Evolutionary conservation across 495 filamentous ascomycete genomes (phyloP).

Genomic region (Pyrenopolyporus hunteri): DNA sequence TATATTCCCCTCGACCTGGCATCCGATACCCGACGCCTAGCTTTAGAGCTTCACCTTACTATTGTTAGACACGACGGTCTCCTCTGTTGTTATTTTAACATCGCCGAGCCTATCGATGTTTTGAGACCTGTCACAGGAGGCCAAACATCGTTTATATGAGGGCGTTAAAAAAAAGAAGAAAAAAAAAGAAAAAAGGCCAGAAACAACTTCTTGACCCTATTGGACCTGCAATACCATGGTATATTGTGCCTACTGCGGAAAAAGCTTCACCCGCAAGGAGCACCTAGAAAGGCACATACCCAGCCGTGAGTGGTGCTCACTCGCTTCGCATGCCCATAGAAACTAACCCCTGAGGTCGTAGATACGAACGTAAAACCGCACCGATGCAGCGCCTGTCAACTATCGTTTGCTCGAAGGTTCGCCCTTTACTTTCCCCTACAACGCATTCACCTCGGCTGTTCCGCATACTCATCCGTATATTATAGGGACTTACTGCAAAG

Average conservation of each 20-base stretch:
- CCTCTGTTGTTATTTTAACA: not conserved
- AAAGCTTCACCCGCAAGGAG: slow-evolving; percentile 69
- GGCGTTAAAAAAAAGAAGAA: too few relatives aligned
- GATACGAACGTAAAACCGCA: slow-evolving; percentile 72
- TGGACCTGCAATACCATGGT: slow-evolving; percentile 43
- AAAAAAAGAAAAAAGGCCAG: slow-evolving; percentile 10
- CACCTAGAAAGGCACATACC: slow-evolving; percentile 69
- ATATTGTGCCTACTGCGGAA: slow-evolving; percentile 68
- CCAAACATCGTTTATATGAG: slow-evolving; percentile 10
- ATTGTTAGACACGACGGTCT: slow-evolving; percentile 15
- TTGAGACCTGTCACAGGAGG: not conserved
- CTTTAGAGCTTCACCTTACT: not conserved
- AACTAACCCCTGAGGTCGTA: slow-evolving; percentile 43
- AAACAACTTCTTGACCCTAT: slow-evolving; percentile 1
- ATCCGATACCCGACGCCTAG: slow-evolving; percentile 8
- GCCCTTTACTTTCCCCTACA: not conserved
- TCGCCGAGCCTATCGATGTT: slow-evolving; percentile 1
- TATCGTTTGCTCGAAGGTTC: slow-evolving; percentile 67
- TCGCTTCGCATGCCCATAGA: not conserved
- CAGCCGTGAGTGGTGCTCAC: slow-evolving; percentile 55
- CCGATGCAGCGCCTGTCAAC: slow-evolving; percentile 62
- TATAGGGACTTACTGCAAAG: slow-evolving; percentile 64
- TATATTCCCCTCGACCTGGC: not conserved
- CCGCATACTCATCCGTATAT: slow-evolving; percentile 30
- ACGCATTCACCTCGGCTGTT: not conserved